These are phyloP conservation scores for Hansenula lynferdii DNA, from an alignment of 1,139 yeast genomes.

Conservation along the genomic window DNA sequence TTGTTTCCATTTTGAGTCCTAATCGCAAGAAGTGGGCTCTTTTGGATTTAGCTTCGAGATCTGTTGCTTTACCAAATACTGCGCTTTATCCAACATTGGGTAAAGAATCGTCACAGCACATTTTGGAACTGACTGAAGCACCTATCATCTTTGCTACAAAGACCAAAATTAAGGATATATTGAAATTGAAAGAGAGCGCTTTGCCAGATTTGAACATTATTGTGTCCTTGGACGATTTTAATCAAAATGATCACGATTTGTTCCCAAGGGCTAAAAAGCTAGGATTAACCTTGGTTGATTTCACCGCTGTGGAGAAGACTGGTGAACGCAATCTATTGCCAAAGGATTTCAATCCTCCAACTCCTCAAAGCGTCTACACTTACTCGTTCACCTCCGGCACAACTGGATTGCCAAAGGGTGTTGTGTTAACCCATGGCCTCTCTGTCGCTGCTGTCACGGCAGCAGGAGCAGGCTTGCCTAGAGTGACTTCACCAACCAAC, in stretches of 20 bases:
- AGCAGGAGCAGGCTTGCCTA: slow-evolving; percentile 9
- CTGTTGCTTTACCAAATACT: slow-evolving; percentile 48
- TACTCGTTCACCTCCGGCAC: slow-evolving; percentile 43
- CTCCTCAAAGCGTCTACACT: slow-evolving; percentile 44
- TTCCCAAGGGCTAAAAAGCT: slow-evolving; percentile 20
- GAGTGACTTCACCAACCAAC: slow-evolving; percentile 12
- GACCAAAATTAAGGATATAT: slow-evolving; percentile 39
- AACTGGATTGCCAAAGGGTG: slow-evolving; percentile 38
- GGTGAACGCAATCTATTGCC: slow-evolving; percentile 43
- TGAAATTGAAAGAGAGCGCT: slow-evolving; percentile 28
- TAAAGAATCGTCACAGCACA: slow-evolving; percentile 50
- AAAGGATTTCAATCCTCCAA: slow-evolving; percentile 38
- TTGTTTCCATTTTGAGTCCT: slow-evolving; percentile 49
- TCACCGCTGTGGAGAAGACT: slow-evolving; percentile 40
- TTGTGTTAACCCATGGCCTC: slow-evolving; percentile 32
- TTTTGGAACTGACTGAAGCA: slow-evolving; percentile 49
- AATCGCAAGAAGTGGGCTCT: slow-evolving; percentile 57
- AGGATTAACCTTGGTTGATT: slow-evolving; percentile 34
- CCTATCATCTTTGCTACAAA: slow-evolving; percentile 53
- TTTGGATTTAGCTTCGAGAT: slow-evolving; percentile 53
- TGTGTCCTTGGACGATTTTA: slow-evolving; percentile 42
- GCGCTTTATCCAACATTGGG: slow-evolving; percentile 66
- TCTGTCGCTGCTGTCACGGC: slow-evolving; percentile 15
- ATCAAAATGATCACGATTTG: slow-evolving; percentile 18
- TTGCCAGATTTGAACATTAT: slow-evolving; percentile 31